Percentiles rank a stretch among this genome's conserved stretches.
Conservation (phyloP, 345 rosid genomes). For the Heritiera fomes region DNA sequence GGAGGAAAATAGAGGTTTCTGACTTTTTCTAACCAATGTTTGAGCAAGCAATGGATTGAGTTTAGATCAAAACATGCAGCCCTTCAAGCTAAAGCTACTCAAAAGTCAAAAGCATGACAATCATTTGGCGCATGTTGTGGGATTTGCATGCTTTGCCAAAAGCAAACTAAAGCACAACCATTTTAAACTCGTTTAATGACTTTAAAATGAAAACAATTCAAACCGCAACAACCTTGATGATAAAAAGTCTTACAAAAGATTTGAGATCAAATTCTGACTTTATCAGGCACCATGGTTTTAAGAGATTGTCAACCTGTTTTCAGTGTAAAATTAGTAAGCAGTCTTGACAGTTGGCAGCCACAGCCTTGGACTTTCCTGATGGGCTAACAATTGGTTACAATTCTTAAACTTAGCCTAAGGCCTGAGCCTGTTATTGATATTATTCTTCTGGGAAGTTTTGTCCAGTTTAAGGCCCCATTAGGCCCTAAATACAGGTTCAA, state of each 20-base stretch:
- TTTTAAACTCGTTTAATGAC: neutral
- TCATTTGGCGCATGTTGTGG: neutral
- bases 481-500: neutral
- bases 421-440: neutral
- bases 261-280: neutral
- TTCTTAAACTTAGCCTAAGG: neutral
- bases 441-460: neutral
- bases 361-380: neutral
- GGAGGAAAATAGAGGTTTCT: neutral
- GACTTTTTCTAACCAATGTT: neutral
- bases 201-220: neutral
- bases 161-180: neutral
- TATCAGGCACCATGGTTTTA: neutral
- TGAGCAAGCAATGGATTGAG: neutral
- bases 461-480: neutral
- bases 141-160: slow-evolving; percentile 4
- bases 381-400: neutral
- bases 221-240: neutral
- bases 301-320: neutral
- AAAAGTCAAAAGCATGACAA: neutral
- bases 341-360: no score
- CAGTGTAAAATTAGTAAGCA: neutral
- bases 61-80: neutral
- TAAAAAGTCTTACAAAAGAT: neutral
- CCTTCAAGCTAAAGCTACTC: neutral